Percentiles rank a stretch among this genome's conserved stretches.
phyloP scores from a whole-genome alignment of 148 eudicot species.

The Amaranthus cruentus region DNA sequence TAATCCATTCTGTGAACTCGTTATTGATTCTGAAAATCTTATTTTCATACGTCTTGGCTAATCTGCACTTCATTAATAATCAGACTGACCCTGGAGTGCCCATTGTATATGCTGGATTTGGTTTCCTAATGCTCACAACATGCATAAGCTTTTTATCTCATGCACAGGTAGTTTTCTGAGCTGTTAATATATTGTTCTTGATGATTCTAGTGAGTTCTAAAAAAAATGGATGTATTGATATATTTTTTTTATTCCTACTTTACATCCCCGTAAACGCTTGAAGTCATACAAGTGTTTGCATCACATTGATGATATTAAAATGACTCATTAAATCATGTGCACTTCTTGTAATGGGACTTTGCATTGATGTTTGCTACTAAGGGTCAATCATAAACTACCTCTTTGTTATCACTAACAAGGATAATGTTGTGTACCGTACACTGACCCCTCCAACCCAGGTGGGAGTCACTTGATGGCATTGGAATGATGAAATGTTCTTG shows the following conservation, averaged over 20 bases:
- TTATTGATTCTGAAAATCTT: background rate
- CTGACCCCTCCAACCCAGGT: too few species aligned
- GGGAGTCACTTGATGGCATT: too few species aligned
- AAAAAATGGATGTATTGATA: background rate
- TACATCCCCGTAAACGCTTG: background rate
- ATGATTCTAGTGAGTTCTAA: background rate
- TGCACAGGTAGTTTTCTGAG: conserved; percentile 57
- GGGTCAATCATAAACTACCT: too few species aligned
- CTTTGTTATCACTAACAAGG: too few species aligned
- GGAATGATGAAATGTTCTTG: too few species aligned
- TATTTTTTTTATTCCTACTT: background rate
- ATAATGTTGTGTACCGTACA: too few species aligned
- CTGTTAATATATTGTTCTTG: background rate
- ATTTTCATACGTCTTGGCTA: conserved; percentile 9
- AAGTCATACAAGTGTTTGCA: background rate
- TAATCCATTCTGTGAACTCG: background rate
- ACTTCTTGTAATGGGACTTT: too few species aligned
- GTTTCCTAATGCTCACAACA: conserved; percentile 93
- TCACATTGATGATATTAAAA: background rate
- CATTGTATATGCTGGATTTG: conserved; percentile 91
- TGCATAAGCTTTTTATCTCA: conserved; percentile 91
- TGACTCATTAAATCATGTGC: background rate
- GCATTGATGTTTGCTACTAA: too few species aligned
- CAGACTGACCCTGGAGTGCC: conserved; percentile 98
- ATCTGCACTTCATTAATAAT: conserved; percentile 7